Base-by-base conservation (phyloP, 257 asterid species). In the Ophiorrhiza pumila region DNA sequence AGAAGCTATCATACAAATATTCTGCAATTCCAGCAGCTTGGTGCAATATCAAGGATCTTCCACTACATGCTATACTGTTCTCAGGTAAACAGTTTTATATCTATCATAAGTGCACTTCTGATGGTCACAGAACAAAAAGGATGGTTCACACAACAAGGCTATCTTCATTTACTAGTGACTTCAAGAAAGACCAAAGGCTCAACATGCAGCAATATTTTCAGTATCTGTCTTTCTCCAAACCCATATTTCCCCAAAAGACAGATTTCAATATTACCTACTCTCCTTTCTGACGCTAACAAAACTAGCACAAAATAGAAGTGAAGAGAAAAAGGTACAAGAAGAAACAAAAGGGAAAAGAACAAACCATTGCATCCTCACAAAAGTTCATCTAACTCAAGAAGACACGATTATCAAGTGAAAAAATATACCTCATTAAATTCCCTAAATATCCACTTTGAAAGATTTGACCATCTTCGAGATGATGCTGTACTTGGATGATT, bases 391-490 rank as follows among this genome's bases (percentile, higher is more conserved):
- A n/a, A 8, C 41, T 45, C 20, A 42, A 63, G 23, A 46, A 69
- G 39, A 23, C 27, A 29, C 31, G 25, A 55, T 22, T 11, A 22
- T 11, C 18, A 65, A 65, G 37, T n/a, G 8, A 42, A 57, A 32
- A 52, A 52, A 61, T 67, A 65, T 89, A 95, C 99, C 98, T 95
- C 99, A 37, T 95, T 95, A 83, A 87, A 95, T 86, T 95, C 99
- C 80, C 99, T 84, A 82, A 90, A 81, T 80, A 90, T 89, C 99
- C 99, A 95, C 84, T 88, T 95, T 22, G 97, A 84, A 61, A 95
- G 98, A 84, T 92, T 95, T 84, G 98, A 95, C 99, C 99, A 95
- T 81, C 98, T 85, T 35, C 98, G 91, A 10, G 99, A 92, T 62
- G 97, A 92, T 57, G 98, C 99, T 2, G 90, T 87, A 75, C 94